A percentile compares a stretch with the other conserved stretches of the same genome.
Conservation (phyloP, 805 yeast genomes). For the Kurtzmaniella fragi region DNA sequence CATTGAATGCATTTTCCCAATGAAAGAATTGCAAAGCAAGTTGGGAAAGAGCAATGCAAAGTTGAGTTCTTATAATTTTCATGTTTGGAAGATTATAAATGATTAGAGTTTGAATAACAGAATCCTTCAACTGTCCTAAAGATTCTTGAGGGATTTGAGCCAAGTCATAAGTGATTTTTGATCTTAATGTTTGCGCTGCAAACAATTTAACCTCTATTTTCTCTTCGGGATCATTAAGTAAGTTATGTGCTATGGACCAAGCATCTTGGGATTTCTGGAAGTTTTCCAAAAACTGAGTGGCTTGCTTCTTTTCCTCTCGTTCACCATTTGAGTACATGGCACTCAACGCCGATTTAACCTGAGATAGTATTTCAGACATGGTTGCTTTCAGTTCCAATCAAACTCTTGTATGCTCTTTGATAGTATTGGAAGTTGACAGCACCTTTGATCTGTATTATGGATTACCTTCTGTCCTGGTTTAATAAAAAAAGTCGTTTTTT, state of each 20-base stretch:
- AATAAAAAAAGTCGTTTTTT: too few relatives aligned
- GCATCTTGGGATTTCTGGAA: conserved; percentile 83
- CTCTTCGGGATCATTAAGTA: conserved; percentile 34
- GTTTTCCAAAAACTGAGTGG: conserved; percentile 57
- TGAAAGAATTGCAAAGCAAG: conserved; percentile 69
- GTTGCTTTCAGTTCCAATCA: neutral
- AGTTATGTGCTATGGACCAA: conserved; percentile 65
- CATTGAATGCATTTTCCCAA: conserved; percentile 71
- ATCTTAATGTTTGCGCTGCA: conserved; percentile 86
- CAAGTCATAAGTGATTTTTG: conserved; percentile 80
- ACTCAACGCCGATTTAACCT: conserved; percentile 42
- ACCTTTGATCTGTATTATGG: too few relatives aligned
- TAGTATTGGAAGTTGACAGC: too few relatives aligned
- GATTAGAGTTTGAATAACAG: conserved; percentile 55
- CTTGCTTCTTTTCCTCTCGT: conserved; percentile 44
- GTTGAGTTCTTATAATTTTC: conserved; percentile 72
- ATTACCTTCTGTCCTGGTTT: neutral
- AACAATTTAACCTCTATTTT: conserved; percentile 66
- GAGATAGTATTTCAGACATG: conserved; percentile 12
- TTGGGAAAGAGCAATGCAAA: conserved; percentile 77
- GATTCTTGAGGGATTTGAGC: conserved; percentile 61
- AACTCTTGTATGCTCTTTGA: neutral
- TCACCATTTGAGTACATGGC: conserved; percentile 42
- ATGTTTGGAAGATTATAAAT: conserved; percentile 32
- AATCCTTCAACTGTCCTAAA: conserved; percentile 58